Base-by-base conservation (phyloP, 2,329 filamentous ascomycete genomes). In the Aureobasidium sp. region DNA sequence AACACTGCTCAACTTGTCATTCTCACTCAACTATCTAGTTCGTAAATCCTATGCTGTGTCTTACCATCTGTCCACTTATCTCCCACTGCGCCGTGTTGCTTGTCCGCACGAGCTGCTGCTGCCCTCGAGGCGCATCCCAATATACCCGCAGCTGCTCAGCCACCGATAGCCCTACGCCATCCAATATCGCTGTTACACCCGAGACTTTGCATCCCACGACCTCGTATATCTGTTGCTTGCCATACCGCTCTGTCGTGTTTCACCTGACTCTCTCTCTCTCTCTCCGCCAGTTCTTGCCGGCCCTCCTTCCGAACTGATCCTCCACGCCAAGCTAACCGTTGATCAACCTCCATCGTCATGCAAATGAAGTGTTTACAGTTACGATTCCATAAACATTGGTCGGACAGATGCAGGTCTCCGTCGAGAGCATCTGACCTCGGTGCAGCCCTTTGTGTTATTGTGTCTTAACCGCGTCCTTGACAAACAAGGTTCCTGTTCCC, bases 211-310 rank as follows among this genome's bases (percentile, higher is more conserved):
- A 43, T 31, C n/a, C 37, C 38, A 42, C 27, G 17, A 9, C n/a
- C n/a, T 55, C 27, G 38, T 55, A 31, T 55, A 55, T 55, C 38
- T 43, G 37, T 31, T 55, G 15, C 27, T 55, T 43, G 35, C 51
- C 25, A 31, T 55, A 37, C 23, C 25, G 25, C 25, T 25, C 35
- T 43, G 51, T 55, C 51, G 37, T 55, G 51, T 55, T 43, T 55
- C 51, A 55, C 43, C 38, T n/a, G n/a, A n/a, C n/a, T n/a, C n/a
- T n/a, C n/a, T n/a, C 49, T 53, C 33, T 13, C 35, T 13, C 49
- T 55, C 51, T 55, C 51, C 51, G 38, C 51, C 25, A 42, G 51
- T 55, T 55, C 37, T 43, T 53, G n/a, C 27, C 51, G 51, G 51
- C 25, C n/a, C 25, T 23, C 38, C 6, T 55, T 13, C 51, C 51